These are phyloP conservation scores for Cerrena zonata DNA, from an alignment of 1,284 basidiomycete species.

Conservation along the genomic window DNA sequence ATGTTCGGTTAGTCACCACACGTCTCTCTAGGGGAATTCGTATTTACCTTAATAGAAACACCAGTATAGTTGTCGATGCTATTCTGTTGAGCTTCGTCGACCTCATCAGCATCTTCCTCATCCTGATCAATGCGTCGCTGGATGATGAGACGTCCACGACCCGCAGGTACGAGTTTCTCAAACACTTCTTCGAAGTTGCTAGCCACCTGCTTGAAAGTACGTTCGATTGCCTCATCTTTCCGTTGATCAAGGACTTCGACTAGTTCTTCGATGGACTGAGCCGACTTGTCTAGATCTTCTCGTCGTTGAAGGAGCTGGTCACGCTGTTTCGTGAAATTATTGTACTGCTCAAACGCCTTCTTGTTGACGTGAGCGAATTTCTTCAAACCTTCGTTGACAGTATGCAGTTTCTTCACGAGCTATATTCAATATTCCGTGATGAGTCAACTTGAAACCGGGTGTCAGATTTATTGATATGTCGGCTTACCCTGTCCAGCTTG, in stretches of 20 bases:
- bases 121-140: conserved; percentile 84
- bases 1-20: conserved; percentile 1
- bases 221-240: conserved; percentile 97
- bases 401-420: conserved; percentile 87
- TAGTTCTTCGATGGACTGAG: conserved; percentile 87
- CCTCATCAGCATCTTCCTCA: conserved; percentile 62
- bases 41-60: conserved; percentile 81
- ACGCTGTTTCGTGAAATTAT: conserved; percentile 94
- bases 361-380: conserved; percentile 99
- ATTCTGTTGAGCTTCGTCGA: conserved; percentile 65
- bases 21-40: neutral
- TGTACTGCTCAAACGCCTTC: conserved; percentile 98
- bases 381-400: conserved; percentile 86
- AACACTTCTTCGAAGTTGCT: conserved; percentile 97
- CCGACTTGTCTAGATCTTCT: conserved; percentile 86
- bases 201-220: conserved; percentile 96
- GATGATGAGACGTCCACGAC: conserved; percentile 86
- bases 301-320: conserved; percentile 84
- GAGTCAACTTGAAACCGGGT: neutral
- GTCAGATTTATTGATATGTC: neutral
- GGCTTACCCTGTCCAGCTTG: conserved; percentile 72
- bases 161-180: conserved; percentile 93
- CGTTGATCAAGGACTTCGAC: conserved; percentile 92
- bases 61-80: conserved; percentile 93
- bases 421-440: conserved; percentile 29